Conservation (phyloP, 2,329 filamentous ascomycete genomes). For the Sporothrix phasma region DNA sequence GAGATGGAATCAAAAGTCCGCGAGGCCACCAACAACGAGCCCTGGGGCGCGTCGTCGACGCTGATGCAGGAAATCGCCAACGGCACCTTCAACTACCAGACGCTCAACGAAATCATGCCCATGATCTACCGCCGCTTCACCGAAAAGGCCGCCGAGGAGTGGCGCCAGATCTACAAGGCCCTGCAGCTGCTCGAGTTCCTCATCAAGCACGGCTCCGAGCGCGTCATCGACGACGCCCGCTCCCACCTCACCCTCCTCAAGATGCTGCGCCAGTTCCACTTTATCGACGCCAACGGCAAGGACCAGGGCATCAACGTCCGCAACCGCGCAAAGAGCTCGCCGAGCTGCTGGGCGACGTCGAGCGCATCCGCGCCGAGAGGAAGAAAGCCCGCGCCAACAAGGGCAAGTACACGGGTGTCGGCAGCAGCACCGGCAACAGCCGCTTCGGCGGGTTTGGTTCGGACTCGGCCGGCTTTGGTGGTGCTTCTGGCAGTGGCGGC, state of each 20-base stretch:
- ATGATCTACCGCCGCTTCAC: conserved; percentile 99
- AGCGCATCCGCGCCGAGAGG: conserved; percentile 66
- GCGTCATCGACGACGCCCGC: conserved; percentile 92
- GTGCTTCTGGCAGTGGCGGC: conserved; percentile 45
- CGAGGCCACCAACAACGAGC: conserved; percentile 98
- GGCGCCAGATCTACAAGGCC: conserved; percentile 98
- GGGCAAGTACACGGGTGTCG: conserved; percentile 91
- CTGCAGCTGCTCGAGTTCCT: conserved; percentile 90
- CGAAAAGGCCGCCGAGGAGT: conserved; percentile 95
- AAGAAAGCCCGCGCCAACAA: conserved; percentile 88
- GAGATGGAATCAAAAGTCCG: conserved; percentile 62
- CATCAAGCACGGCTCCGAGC: conserved; percentile 94
- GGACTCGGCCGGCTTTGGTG: conserved; percentile 62
- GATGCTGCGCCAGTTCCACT: conserved; percentile 98
- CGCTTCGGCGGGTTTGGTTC: conserved; percentile 89
- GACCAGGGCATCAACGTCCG: conserved; percentile 97
- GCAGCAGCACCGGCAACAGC: conserved; percentile 35
- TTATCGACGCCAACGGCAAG: conserved; percentile 90
- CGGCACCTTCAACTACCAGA: conserved; percentile 94
- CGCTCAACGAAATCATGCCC: conserved; percentile 98
- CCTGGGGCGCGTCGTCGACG: conserved; percentile 79
- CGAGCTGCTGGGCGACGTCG: conserved; percentile 86
- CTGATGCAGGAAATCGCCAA: conserved; percentile 98
- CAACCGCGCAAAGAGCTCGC: conserved; percentile 89
- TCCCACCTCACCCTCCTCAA: conserved; percentile 91